Evolutionary conservation across 2,329 filamentous ascomycete species (phyloP), one percentile per base, ranked within the genome.

Genomic region (Phaeosphaeria sp.): DNA sequence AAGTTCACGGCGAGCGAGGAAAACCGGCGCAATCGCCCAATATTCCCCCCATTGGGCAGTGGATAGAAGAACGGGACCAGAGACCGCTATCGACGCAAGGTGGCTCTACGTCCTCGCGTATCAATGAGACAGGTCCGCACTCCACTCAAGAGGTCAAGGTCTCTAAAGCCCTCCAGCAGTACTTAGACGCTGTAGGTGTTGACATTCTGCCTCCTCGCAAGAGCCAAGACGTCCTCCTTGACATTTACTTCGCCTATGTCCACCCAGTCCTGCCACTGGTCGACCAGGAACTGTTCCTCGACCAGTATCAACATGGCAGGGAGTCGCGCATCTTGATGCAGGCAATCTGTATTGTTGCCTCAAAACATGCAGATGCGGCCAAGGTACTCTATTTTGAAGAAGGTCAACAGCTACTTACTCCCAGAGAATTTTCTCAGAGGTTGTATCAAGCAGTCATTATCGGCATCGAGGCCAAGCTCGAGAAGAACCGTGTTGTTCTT

Each of bases 181-280:
- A 78, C 55, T 66, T 78, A 48, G 74, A 77, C 56, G 74, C 75
- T 47, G 71, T 77, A 55, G 71, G 73, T 51, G 71, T 77, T 30
- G 59, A 69, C 6, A 71, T 74, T 54, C 65, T 76, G 42, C 77
- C 73, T 39, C 77, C 69, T 54, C 72, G 65, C 22, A 73, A 57
- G 64, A 68, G 72, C 63, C 77, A 76, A 55, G 63, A 77, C 47
- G 69, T 70, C 4, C 66, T 83, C 3, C 68, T 82, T 17, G 74
- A 80, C 46, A 77, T 82, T 9, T 83, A 81, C 65, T 81, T 83
- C 52, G 59, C 63, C 36, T 80, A 77, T 52, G 72, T 83, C 1
- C 79, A 83, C 50, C 80, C 80, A 20, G 67, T 83, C 3, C 73
- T 83, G 5, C 81, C 81, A 2, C 69, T 83, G 1, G 73, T 83